Evolutionary conservation across 2,329 filamentous ascomycete species (phyloP).

Genomic region (Penicillium janthinellum): DNA sequence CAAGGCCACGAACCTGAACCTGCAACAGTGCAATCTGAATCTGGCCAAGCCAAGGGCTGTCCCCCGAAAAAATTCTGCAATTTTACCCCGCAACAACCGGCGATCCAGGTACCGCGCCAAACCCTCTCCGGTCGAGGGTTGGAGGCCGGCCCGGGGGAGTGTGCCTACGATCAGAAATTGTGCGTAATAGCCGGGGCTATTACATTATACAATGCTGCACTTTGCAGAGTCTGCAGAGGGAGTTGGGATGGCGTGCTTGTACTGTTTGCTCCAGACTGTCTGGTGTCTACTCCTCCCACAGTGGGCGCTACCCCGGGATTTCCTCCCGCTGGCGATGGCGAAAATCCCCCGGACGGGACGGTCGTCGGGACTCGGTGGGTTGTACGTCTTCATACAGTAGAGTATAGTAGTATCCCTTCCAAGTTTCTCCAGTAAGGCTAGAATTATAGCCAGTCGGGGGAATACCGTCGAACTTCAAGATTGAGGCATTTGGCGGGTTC

Average conservation of each 20-base stretch:
- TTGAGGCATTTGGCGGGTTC: conserved; percentile 22
- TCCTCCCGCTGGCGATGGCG: conserved; percentile 9
- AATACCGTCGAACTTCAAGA: background rate
- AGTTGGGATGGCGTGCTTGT: background rate
- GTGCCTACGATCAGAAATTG: background rate
- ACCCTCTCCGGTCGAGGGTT: conserved; percentile 21
- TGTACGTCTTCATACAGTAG: too few relatives aligned
- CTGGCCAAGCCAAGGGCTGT: background rate
- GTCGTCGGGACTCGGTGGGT: background rate
- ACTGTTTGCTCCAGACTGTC: too few relatives aligned
- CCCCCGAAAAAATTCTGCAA: background rate
- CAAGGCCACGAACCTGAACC: background rate
- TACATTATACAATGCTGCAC: background rate
- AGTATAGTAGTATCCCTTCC: background rate
- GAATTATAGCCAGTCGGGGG: background rate
- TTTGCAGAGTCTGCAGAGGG: background rate
- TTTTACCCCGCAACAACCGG: conserved; percentile 25
- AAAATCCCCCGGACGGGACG: conserved; percentile 27
- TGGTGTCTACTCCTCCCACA: background rate
- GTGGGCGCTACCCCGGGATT: background rate
- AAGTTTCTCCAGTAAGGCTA: conserved; percentile 8
- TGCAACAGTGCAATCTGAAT: background rate
- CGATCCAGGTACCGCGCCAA: conserved; percentile 26
- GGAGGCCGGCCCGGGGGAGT: conserved; percentile 23
- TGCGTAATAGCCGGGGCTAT: conserved; percentile 19